Evolutionary conservation across 208 protist species (phyloP), one percentile per base, ranked within the genome.

Genomic region (Trypanosoma vivax): DNA sequence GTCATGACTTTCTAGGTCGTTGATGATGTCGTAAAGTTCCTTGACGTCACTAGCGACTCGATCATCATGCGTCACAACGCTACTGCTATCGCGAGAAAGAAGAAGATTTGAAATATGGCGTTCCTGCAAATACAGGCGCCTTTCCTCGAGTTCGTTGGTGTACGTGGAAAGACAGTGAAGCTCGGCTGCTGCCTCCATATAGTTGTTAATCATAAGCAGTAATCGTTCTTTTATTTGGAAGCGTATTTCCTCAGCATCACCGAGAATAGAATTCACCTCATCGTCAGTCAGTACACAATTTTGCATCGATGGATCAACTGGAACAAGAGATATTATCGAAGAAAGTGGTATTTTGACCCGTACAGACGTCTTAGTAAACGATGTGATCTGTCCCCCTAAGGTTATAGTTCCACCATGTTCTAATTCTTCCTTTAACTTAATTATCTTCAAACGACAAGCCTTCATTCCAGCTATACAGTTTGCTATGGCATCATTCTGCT

Each of bases 361-460:
- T 7, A 77, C 71, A 18, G 78, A 79, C 9, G 78, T 86, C 25
- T 63, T 75, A 14, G 56, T 70, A 50, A 86, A 82, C 14, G 78
- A 82, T 5, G 65, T 81, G n/a, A 81, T 50, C 46, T 80, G 72
- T 16, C 60, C 72, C 50, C 66, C 75, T 25, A 51, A 52, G 5
- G 62, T 58, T 31, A 49, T 31, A 5, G 57, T 48, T 28, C 48
- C 27, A 21, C 57, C 48, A 40, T 29, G 37, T 4, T 33, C 5
- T 30, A 86, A 59, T 50, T 82, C 79, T 14, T 79, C 72, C 54
- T 79, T 81, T 38, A 86, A 62, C 40, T 66, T 86, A 42, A 60
- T 63, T 25, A 81, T 75, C 64, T 85, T 85, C 34, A 69, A 50
- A 31, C 78, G 78, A 38, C 59, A 73, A 13, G 61, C 70, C 67